These are phyloP conservation scores for Talaromyces sp. DNA, from an alignment of 2,329 filamentous ascomycete species.

Conservation along the genomic window DNA sequence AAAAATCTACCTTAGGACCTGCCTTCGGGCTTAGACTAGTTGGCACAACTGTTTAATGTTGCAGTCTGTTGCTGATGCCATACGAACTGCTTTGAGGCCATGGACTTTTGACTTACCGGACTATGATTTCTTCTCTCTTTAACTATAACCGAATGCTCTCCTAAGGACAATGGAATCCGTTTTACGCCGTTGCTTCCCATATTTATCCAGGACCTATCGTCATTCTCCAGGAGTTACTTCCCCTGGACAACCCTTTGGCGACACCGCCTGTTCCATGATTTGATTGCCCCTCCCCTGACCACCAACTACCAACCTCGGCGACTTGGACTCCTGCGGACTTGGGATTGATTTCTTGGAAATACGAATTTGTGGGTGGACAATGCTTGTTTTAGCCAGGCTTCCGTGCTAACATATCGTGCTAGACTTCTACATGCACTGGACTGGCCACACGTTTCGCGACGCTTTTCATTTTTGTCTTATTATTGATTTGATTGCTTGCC, in stretches of 20 bases:
- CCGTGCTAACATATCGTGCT: not conserved
- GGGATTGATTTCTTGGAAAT: not conserved
- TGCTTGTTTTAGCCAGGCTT: not conserved
- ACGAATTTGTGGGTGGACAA: not conserved
- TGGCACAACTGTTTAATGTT: constrained; percentile 8
- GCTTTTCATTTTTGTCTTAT: constrained; percentile 8
- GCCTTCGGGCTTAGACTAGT: not conserved
- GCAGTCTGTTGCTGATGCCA: constrained; percentile 3
- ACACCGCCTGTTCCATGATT: not conserved
- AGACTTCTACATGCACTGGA: not conserved
- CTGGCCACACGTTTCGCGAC: constrained; percentile 2
- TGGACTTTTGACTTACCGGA: not conserved
- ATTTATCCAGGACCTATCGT: not conserved
- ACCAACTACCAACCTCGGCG: not conserved
- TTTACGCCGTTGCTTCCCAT: not conserved
- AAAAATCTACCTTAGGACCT: not conserved
- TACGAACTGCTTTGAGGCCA: not conserved
- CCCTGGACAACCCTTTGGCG: not conserved
- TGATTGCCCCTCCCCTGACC: not conserved
- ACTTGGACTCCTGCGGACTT: not conserved
- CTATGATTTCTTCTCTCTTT: not conserved
- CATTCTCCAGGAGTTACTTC: not conserved
- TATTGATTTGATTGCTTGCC: constrained; percentile 1
- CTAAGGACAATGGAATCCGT: not conserved
- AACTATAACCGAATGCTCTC: not conserved